phyloP scores from a whole-genome alignment of 148 eudicot genomes.

The Chenopodium quinoa region DNA sequence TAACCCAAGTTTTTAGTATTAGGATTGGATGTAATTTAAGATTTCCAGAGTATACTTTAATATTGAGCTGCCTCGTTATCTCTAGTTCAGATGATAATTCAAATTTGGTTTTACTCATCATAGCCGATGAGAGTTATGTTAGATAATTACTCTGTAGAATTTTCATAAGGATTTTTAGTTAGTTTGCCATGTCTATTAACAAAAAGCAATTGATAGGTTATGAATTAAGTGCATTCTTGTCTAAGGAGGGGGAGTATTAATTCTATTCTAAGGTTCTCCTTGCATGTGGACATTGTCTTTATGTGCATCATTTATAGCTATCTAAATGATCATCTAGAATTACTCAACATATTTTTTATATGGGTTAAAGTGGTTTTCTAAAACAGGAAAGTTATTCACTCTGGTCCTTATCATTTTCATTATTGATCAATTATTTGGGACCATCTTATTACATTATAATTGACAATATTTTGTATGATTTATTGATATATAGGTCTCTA shows the following conservation, averaged over 20 bases:
- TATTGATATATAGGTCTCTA: conserved; percentile 48
- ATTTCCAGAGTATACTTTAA: neutral
- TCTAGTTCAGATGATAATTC: neutral
- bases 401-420: neutral
- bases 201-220: neutral
- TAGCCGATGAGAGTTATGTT: neutral
- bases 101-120: too few relatives aligned
- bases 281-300: neutral
- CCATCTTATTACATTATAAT: neutral
- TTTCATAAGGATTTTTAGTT: neutral
- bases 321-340: too few relatives aligned
- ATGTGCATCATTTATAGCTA: neutral
- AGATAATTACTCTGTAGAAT: too few relatives aligned
- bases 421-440: neutral
- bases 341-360: too few relatives aligned
- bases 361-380: neutral
- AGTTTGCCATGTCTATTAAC: neutral
- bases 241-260: neutral
- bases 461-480: neutral
- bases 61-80: neutral
- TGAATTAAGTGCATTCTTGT: neutral
- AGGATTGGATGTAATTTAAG: neutral
- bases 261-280: neutral
- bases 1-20: too few relatives aligned
- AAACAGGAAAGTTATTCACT: neutral